Percentiles rank a stretch among this genome's conserved stretches.
phyloP scores from a whole-genome alignment of 2,329 filamentous ascomycete genomes.

The Phyllosticta citrichinensis region DNA sequence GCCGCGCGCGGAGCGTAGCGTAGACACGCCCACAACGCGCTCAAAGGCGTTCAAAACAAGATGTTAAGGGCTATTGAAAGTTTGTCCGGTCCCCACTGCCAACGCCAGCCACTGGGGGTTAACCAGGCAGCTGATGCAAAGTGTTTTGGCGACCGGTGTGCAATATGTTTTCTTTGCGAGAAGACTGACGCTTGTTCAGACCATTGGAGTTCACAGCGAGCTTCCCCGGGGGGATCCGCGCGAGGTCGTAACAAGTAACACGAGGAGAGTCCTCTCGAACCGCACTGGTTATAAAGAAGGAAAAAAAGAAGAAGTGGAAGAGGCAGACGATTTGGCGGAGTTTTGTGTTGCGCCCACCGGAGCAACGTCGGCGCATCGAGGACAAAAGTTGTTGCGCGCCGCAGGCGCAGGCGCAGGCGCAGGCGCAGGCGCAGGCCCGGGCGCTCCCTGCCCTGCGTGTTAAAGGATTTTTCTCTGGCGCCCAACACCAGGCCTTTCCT shows the following conservation, averaged over 20 bases:
- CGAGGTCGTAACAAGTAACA: constrained; percentile 64
- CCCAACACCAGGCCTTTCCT: constrained; percentile 9
- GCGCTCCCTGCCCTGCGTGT: background rate
- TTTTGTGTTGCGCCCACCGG: background rate
- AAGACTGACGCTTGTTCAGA: constrained; percentile 61
- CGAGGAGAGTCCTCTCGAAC: constrained; percentile 63
- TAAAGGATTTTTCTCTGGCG: constrained; percentile 7
- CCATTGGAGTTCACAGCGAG: background rate
- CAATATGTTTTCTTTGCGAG: constrained; percentile 68
- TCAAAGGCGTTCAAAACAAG: too few species aligned
- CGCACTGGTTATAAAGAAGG: constrained; percentile 44
- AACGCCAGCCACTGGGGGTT: constrained; percentile 23
- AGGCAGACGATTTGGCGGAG: background rate
- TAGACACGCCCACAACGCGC: too few species aligned
- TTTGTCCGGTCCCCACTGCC: constrained; percentile 45
- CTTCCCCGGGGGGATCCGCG: background rate
- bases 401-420: background rate
- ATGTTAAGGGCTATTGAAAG: background rate
- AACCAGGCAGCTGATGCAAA: constrained; percentile 25
- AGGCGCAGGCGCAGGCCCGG: background rate
- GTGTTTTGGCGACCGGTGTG: constrained; percentile 41
- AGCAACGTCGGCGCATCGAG: background rate
- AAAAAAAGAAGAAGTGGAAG: constrained; percentile 49
- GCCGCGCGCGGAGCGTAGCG: too few species aligned
- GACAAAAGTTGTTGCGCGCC: constrained; percentile 1